A percentile compares a stretch with the other conserved stretches of the same genome.
Evolutionary conservation across 2,329 filamentous ascomycete genomes (phyloP).

Genomic region (Tolypocladium tundrense): DNA sequence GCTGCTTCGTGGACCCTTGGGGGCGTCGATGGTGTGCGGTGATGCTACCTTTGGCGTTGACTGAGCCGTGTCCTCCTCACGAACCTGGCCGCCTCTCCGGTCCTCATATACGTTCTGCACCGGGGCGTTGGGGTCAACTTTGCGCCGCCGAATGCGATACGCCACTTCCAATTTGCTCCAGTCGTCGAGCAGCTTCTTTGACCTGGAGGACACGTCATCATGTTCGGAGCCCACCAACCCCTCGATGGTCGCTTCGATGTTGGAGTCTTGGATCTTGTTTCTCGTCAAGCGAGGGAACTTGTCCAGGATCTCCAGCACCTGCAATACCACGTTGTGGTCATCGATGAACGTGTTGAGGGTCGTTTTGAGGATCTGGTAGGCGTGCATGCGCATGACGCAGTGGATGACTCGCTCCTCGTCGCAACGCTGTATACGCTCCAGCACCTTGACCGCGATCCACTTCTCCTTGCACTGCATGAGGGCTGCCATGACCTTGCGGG

Average conservation of each 20-base stretch:
- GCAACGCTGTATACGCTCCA: conserved; percentile 78
- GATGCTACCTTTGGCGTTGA: conserved; percentile 29
- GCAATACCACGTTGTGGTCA: conserved; percentile 82
- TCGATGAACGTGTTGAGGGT: conserved; percentile 75
- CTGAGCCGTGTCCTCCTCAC: conserved; percentile 28
- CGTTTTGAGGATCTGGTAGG: conserved; percentile 88
- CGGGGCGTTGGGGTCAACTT: conserved; percentile 59
- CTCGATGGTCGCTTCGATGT: conserved; percentile 77
- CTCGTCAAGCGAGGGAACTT: conserved; percentile 82
- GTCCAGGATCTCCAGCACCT: conserved; percentile 82
- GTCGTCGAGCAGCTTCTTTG: conserved; percentile 62
- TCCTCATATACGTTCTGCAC: conserved; percentile 49
- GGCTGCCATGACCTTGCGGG: conserved; percentile 90
- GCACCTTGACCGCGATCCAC: conserved; percentile 94
- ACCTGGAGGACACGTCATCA: conserved; percentile 62
- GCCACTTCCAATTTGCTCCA: conserved; percentile 87
- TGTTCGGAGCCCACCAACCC: conserved; percentile 58
- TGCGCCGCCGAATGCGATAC: conserved; percentile 88
- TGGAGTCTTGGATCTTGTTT: conserved; percentile 95
- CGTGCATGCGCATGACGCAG: conserved; percentile 90
- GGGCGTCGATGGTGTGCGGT: conserved; percentile 38
- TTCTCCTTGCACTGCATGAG: conserved; percentile 98
- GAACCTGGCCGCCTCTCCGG: conserved; percentile 41
- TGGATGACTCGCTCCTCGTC: conserved; percentile 81
- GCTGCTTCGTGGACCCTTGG: conserved; percentile 51